Conservation (phyloP, 2,329 filamentous ascomycete species). For the Aspergillus quadrilineatus region DNA sequence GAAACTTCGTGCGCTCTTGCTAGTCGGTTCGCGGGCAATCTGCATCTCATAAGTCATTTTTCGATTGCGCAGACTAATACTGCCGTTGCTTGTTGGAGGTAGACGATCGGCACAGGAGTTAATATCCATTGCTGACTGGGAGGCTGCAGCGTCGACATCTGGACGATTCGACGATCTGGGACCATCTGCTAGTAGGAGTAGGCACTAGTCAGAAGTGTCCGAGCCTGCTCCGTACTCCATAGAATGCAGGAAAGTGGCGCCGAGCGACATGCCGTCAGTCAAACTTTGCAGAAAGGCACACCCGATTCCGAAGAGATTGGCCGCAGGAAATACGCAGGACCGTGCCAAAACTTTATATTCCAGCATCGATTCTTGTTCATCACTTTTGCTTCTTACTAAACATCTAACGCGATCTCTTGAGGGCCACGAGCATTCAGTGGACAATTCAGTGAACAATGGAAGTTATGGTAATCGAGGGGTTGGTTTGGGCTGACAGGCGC, state of each 20-base stretch:
- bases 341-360: constrained; percentile 5
- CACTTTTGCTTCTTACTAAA: constrained; percentile 7
- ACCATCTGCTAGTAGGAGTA: not conserved
- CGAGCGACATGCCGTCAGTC: constrained; percentile 14
- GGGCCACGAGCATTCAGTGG: not conserved
- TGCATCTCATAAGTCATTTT: constrained; percentile 5
- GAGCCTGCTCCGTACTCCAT: no score
- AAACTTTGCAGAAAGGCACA: constrained; percentile 11
- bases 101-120: constrained; percentile 10
- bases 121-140: constrained; percentile 7
- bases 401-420: not conserved
- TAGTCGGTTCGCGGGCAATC: not conserved
- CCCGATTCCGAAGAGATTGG: constrained; percentile 5
- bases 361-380: not conserved
- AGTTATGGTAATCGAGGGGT: constrained; percentile 15
- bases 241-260: constrained; percentile 15
- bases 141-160: not conserved
- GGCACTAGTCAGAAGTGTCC: not conserved
- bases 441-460: not conserved
- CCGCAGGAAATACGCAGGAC: constrained; percentile 1
- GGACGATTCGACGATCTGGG: not conserved
- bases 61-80: not conserved
- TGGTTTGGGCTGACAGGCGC: not conserved
- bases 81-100: constrained; percentile 6
- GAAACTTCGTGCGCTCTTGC: constrained; percentile 3